These are phyloP conservation scores for Cyberlindnera euphorbiae DNA, from an alignment of 805 yeast species.

Conservation along the genomic window DNA sequence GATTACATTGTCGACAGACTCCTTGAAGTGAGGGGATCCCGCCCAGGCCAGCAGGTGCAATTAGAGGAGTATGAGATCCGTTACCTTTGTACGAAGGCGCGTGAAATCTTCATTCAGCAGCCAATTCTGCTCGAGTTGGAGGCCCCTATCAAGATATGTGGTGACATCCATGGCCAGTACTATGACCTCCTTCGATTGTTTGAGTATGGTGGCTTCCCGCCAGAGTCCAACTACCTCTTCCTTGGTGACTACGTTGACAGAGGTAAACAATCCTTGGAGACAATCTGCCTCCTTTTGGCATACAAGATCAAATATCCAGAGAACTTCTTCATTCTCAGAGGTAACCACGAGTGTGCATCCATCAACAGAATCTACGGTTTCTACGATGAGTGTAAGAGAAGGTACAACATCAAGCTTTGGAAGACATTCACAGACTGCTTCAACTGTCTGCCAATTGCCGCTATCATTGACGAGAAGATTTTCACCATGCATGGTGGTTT, in stretches of 20 bases:
- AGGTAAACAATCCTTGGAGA: slow-evolving; percentile 96
- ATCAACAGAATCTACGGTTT: slow-evolving; percentile 97
- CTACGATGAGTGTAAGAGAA: slow-evolving; percentile 97
- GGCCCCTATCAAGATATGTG: slow-evolving; percentile 94
- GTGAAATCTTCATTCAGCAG: slow-evolving; percentile 96
- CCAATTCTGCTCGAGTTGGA: slow-evolving; percentile 93
- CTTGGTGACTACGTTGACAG: slow-evolving; percentile 98
- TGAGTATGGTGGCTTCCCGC: slow-evolving; percentile 99
- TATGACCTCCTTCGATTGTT: slow-evolving; percentile 91
- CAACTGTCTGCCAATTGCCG: slow-evolving; percentile 97
- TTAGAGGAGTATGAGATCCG: slow-evolving; percentile 92
- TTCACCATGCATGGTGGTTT: slow-evolving; percentile 99
- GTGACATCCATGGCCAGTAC: slow-evolving; percentile 98
- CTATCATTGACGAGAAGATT: slow-evolving; percentile 95
- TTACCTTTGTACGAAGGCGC: slow-evolving; percentile 92
- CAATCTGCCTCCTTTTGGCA: slow-evolving; percentile 89
- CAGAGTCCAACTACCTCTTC: slow-evolving; percentile 94
- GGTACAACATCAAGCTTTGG: slow-evolving; percentile 98
- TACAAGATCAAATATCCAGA: slow-evolving; percentile 98
- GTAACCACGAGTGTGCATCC: slow-evolving; percentile 98
- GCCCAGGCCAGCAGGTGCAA: slow-evolving; percentile 97
- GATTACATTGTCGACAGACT: slow-evolving; percentile 96
- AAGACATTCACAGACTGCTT: slow-evolving; percentile 98
- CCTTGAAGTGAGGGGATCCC: slow-evolving; percentile 94
- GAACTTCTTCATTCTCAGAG: slow-evolving; percentile 93